These are phyloP conservation scores for Marasmius oreades DNA, from an alignment of 1,284 basidiomycete species.

Conservation along the genomic window DNA sequence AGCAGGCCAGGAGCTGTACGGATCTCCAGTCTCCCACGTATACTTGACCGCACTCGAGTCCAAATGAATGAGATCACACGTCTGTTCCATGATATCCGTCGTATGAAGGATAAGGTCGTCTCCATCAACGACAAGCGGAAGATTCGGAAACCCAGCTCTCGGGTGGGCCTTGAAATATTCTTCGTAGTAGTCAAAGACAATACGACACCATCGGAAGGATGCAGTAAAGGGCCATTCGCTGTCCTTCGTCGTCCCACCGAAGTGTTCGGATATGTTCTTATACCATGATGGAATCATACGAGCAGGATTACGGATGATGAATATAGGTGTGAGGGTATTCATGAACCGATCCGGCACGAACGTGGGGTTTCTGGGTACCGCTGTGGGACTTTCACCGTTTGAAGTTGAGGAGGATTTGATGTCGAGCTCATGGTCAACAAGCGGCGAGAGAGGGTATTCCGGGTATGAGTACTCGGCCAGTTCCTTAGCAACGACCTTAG, in stretches of 20 bases:
- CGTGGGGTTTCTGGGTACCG: constrained; percentile 1
- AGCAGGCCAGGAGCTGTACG: constrained; percentile 8
- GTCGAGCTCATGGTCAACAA: constrained; percentile 6
- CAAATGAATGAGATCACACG: constrained; percentile 5
- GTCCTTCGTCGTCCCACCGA: constrained; percentile 8
- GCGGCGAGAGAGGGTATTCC: constrained; percentile 3
- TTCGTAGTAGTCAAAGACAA: constrained; percentile 6
- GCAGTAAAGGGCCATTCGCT: constrained; percentile 7
- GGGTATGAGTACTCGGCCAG: constrained; percentile 7
- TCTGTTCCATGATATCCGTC: constrained; percentile 3
- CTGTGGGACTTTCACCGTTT: background rate
- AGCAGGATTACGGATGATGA: background rate
- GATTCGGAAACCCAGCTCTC: background rate
- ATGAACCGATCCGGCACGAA: constrained; percentile 2
- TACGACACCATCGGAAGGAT: constrained; percentile 8
- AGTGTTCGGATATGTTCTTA: constrained; percentile 7
- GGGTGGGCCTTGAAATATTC: constrained; percentile 7
- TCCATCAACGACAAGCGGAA: constrained; percentile 5
- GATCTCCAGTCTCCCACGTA: constrained; percentile 7
- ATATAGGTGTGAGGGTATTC: background rate
- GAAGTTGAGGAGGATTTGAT: background rate
- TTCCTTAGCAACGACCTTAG: constrained; percentile 3
- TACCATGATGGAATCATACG: constrained; percentile 10
- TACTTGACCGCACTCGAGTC: constrained; percentile 9
- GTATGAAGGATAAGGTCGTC: constrained; percentile 6